Evolutionary conservation across 1,139 yeast genomes (phyloP).

Genomic region (Magnusiomyces tetraspermus): DNA sequence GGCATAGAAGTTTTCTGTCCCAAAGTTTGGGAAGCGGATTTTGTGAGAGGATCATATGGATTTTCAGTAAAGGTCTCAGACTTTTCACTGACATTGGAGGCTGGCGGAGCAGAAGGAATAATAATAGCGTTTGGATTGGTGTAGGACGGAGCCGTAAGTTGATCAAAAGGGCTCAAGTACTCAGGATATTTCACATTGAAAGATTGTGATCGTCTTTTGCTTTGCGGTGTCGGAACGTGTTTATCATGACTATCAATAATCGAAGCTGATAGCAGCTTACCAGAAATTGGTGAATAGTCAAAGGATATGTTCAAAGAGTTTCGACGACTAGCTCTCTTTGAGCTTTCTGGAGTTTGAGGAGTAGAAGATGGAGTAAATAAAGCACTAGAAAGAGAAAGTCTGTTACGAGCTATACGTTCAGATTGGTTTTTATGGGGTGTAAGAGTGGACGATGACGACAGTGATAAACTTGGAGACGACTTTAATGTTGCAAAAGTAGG

Average conservation of each 20-base stretch:
- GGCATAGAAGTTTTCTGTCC: background rate
- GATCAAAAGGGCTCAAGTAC: background rate
- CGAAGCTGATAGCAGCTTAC: too few species aligned
- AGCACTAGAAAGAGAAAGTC: constrained; percentile 1
- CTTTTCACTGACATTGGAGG: background rate
- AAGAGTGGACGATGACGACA: background rate
- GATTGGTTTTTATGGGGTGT: background rate
- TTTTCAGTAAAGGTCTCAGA: background rate
- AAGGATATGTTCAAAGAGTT: background rate
- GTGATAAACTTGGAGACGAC: background rate
- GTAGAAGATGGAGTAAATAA: background rate
- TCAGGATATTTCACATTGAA: too few species aligned
- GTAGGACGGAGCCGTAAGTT: background rate
- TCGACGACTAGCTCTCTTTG: too few species aligned
- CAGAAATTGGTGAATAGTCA: too few species aligned
- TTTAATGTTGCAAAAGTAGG: background rate
- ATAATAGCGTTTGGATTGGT: background rate
- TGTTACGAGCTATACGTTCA: background rate
- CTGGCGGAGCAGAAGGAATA: background rate
- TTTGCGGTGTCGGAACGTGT: too few species aligned
- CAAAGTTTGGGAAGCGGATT: background rate
- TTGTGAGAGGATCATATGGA: background rate
- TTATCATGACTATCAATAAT: too few species aligned
- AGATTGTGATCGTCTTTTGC: too few species aligned
- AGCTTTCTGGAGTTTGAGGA: background rate